Base-by-base conservation (phyloP, 1,284 basidiomycete genomes). In the Cryptococcus sp. region DNA sequence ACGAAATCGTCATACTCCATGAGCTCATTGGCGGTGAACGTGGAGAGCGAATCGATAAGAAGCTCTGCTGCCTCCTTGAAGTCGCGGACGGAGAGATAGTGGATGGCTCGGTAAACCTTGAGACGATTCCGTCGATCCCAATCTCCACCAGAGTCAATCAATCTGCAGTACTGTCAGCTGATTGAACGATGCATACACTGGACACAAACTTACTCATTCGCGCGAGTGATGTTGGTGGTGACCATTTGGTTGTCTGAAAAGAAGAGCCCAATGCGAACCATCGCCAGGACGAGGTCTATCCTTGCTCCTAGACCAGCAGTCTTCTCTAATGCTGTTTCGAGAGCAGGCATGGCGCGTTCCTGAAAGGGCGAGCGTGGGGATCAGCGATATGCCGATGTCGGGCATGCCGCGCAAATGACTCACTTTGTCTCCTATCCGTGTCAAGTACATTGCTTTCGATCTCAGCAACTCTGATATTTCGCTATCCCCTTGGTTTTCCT, bases 101-200 rank as follows among this genome's bases (percentile, higher is more conserved):
- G 89, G 1, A 96, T 80, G 41, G 89, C 94, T 54, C 87, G 86
- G 81, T 99, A 99, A 41, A 97, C 95, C 78, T 98, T 99, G 66
- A 98, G 85, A 46, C 94, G 85, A 76, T 98, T 99, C 34, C 93
- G 85, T 55, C 96, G 83, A 77, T 99, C 95, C 95, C 95, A 99
- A 78, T 99, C 95, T 47, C 96, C 95, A 2, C 96, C 95, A 74
- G 93, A 86, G 69, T 98, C 93, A 51, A 98, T 89, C 38, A 97
- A 81, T 61, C 91, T 94, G 70, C 5, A 23, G 46, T 25, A 59
- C 13, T 7, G 13, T 34, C n/a, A 55, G 46, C 38, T 17, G 17
- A 40, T 22, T 23, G 29, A 13, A 26, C 50, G 58, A 54, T 41
- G 17, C 11, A 22, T 25, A 40, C 29, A 7, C 16, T 20, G 41